Evolutionary conservation across 2,329 filamentous ascomycete genomes (phyloP).

Genomic region (Talaromyces sp.): DNA sequence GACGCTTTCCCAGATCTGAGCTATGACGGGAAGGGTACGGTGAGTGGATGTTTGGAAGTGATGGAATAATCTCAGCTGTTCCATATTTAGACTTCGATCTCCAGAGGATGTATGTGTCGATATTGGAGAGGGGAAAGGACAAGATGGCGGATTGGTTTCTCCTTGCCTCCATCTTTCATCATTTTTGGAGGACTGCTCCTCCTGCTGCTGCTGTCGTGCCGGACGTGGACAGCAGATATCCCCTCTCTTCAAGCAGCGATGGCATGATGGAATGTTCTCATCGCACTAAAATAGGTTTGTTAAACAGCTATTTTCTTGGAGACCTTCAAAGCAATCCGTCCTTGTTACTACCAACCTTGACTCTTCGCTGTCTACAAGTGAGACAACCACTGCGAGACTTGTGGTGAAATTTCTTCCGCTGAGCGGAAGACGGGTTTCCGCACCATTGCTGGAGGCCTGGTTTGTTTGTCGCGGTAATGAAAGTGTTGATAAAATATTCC

Average conservation of each 20-base stretch:
- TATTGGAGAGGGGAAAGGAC: not conserved
- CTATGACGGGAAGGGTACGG: constrained; percentile 1
- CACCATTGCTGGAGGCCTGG: not conserved
- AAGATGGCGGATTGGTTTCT: not conserved
- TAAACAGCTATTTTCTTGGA: not conserved
- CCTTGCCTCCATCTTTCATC: not conserved
- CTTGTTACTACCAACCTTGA: constrained; percentile 5
- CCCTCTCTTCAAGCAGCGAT: constrained; percentile 11
- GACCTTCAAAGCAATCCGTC: not conserved
- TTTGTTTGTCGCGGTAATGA: not conserved
- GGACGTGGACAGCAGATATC: constrained; percentile 6
- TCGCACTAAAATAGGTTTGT: constrained; percentile 1
- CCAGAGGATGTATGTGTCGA: not conserved
- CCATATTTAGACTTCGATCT: constrained; percentile 1
- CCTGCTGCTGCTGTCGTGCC: not conserved
- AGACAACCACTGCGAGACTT: constrained; percentile 12
- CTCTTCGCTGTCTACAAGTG: constrained; percentile 8
- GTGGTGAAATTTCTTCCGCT: constrained; percentile 5
- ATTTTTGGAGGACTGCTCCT: not conserved
- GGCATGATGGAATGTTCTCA: constrained; percentile 9
- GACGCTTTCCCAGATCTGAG: constrained; percentile 7
- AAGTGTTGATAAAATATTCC: not conserved
- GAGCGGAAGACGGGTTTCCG: not conserved
- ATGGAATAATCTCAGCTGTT: constrained; percentile 10
- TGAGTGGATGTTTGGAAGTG: constrained; percentile 12